Percentiles rank a stretch among this genome's conserved stretches.
Evolutionary conservation across 345 rosid genomes (phyloP).

Genomic region (Microthlaspi erraticum): DNA sequence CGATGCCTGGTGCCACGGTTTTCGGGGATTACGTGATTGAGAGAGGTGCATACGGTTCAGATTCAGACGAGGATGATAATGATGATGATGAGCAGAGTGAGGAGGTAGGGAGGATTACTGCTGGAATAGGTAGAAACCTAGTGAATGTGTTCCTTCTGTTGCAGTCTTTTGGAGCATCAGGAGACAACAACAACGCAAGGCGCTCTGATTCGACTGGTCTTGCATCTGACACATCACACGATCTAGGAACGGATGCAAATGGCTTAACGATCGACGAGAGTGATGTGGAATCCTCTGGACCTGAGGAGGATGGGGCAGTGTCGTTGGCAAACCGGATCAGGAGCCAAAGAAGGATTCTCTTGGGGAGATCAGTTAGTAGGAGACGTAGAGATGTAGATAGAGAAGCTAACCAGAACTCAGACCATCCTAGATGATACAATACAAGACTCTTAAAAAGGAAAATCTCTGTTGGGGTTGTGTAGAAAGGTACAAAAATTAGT

Average conservation of each 20-base stretch:
- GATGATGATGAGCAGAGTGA: slow-evolving; percentile 12
- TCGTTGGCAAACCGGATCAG: not conserved
- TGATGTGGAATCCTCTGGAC: slow-evolving; percentile 12
- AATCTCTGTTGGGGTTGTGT: slow-evolving; percentile 18
- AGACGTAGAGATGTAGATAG: slow-evolving; percentile 28
- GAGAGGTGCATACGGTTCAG: slow-evolving; percentile 32
- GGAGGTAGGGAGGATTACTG: slow-evolving; percentile 11
- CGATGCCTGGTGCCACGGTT: slow-evolving; percentile 29
- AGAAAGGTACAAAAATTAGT: slow-evolving; percentile 29
- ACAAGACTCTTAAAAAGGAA: not conserved
- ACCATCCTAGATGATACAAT: slow-evolving; percentile 26
- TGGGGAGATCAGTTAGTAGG: slow-evolving; percentile 33
- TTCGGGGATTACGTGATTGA: slow-evolving; percentile 32
- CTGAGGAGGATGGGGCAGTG: slow-evolving; percentile 18
- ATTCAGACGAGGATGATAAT: slow-evolving; percentile 20
- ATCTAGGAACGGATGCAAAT: not conserved
- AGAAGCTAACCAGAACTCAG: slow-evolving; percentile 31
- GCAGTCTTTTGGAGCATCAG: slow-evolving; percentile 27
- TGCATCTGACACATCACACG: not conserved
- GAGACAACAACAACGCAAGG: not conserved
- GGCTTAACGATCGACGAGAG: slow-evolving; percentile 7
- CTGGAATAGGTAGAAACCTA: slow-evolving; percentile 26
- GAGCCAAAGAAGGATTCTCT: slow-evolving; percentile 20
- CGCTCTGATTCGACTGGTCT: not conserved
- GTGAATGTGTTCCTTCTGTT: slow-evolving; percentile 26